Percentiles rank a stretch among this genome's conserved stretches.
phyloP scores from a whole-genome alignment of 306 rosid genomes.

The Erythrophleum fordii region DNA sequence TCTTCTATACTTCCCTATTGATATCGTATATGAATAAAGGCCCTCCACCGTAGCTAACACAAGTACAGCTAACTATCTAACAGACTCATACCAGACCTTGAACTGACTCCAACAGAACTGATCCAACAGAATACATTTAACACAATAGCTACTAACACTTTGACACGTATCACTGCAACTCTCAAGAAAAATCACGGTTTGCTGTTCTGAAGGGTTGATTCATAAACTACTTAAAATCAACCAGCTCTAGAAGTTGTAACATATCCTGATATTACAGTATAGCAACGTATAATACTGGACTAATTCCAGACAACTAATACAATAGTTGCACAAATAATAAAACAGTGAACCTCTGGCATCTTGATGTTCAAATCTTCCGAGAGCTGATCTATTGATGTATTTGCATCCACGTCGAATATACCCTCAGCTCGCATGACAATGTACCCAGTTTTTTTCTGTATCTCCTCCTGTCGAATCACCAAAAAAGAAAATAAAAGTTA shows the following conservation, averaged over 20 bases:
- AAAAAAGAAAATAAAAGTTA: constrained; percentile 20
- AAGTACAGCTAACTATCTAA: too few species aligned
- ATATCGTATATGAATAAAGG: too few species aligned
- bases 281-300: constrained; percentile 14
- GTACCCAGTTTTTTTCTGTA: constrained; percentile 98
- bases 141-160: too few species aligned
- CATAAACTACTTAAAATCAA: constrained; percentile 8
- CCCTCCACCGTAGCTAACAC: too few species aligned
- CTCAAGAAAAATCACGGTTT: background rate
- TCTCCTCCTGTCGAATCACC: constrained; percentile 78
- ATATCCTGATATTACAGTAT: background rate
- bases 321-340: constrained; percentile 22
- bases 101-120: too few species aligned
- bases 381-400: constrained; percentile 95
- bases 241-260: background rate
- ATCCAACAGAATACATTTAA: too few species aligned
- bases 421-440: constrained; percentile 98
- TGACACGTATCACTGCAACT: too few species aligned
- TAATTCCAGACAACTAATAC: constrained; percentile 4
- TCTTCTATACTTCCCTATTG: too few species aligned
- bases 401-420: constrained; percentile 94
- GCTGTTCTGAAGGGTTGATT: background rate
- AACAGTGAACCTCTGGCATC: constrained; percentile 87
- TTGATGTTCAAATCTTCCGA: constrained; percentile 90
- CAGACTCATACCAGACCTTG: too few species aligned